phyloP scores from a whole-genome alignment of 2,329 filamentous ascomycete genomes.

The Seiridium cupressi region DNA sequence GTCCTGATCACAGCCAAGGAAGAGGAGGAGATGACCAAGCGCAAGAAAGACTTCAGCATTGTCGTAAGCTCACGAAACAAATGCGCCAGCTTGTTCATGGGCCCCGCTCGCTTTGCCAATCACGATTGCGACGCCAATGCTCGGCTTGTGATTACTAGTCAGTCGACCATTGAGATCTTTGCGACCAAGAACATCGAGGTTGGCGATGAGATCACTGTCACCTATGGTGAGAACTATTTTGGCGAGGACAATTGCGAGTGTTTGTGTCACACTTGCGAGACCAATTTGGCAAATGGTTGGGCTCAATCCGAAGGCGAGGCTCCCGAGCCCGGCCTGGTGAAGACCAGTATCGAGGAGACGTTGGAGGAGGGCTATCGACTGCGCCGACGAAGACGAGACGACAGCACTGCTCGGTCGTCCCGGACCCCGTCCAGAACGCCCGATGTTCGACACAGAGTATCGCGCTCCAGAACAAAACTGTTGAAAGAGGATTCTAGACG shows the following conservation, averaged over 20 bases:
- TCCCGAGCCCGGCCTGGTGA: slow-evolving; percentile 36
- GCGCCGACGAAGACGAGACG: slow-evolving; percentile 51
- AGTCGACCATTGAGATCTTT: slow-evolving; percentile 87
- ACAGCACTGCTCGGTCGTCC: slow-evolving; percentile 48
- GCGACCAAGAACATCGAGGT: slow-evolving; percentile 77
- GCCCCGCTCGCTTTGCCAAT: slow-evolving; percentile 93
- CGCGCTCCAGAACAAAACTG: slow-evolving; percentile 36
- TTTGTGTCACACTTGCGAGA: slow-evolving; percentile 85
- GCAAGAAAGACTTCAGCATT: slow-evolving; percentile 93
- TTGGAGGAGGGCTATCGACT: slow-evolving; percentile 51
- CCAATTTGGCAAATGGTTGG: slow-evolving; percentile 78
- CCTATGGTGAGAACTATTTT: slow-evolving; percentile 95
- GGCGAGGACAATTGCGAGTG: slow-evolving; percentile 94
- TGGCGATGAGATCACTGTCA: slow-evolving; percentile 95
- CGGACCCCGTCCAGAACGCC: slow-evolving; percentile 57
- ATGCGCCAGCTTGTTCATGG: slow-evolving; percentile 86
- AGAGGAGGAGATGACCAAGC: slow-evolving; percentile 75
- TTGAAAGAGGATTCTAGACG: slow-evolving; percentile 31
- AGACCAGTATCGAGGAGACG: slow-evolving; percentile 54
- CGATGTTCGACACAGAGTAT: slow-evolving; percentile 50
- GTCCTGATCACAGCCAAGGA: slow-evolving; percentile 91
- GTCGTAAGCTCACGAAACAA: slow-evolving; percentile 93
- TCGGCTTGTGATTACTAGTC: slow-evolving; percentile 76
- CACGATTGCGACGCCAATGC: slow-evolving; percentile 96
- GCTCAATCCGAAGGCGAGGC: slow-evolving; percentile 44